phyloP scores from a whole-genome alignment of 2,329 filamentous ascomycete genomes.

The Colletotrichum tamarilloi region DNA sequence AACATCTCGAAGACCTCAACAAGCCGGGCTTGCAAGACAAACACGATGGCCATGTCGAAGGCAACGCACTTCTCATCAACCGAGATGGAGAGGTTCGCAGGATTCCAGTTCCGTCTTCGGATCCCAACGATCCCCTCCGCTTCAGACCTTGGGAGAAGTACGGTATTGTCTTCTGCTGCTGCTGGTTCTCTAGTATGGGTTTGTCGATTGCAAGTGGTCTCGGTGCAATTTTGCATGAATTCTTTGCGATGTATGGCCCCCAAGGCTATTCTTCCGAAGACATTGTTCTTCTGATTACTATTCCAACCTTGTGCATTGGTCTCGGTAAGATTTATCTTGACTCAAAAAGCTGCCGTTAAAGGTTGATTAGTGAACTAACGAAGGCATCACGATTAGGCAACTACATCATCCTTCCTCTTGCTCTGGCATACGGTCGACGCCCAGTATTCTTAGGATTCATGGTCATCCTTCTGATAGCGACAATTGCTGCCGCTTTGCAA shows the following conservation, averaged over 20 bases:
- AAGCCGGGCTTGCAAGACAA: not conserved
- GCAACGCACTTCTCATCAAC: conserved; percentile 32
- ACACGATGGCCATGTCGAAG: conserved; percentile 18
- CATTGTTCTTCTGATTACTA: conserved; percentile 48
- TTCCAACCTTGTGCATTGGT: conserved; percentile 52
- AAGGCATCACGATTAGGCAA: conserved; percentile 32
- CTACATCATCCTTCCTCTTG: conserved; percentile 51
- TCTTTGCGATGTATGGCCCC: conserved; percentile 45
- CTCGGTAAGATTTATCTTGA: conserved; percentile 37
- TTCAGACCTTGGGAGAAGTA: conserved; percentile 40
- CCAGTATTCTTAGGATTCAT: conserved; percentile 47
- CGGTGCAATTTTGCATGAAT: conserved; percentile 49
- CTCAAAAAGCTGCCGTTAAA: too few species aligned
- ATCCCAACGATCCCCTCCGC: conserved; percentile 43
- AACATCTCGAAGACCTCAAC: conserved; percentile 13
- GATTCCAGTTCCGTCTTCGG: conserved; percentile 36
- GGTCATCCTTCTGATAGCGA: conserved; percentile 45
- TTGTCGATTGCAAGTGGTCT: conserved; percentile 64
- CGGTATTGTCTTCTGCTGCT: conserved; percentile 39
- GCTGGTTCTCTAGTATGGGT: conserved; percentile 45
- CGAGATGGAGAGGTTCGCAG: conserved; percentile 34
- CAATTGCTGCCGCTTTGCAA: conserved; percentile 47
- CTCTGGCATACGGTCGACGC: conserved; percentile 50
- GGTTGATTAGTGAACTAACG: not conserved
- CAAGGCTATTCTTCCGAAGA: conserved; percentile 40